Base-by-base conservation (phyloP, 768 basidiomycete genomes). In the Kwoniella sp. region DNA sequence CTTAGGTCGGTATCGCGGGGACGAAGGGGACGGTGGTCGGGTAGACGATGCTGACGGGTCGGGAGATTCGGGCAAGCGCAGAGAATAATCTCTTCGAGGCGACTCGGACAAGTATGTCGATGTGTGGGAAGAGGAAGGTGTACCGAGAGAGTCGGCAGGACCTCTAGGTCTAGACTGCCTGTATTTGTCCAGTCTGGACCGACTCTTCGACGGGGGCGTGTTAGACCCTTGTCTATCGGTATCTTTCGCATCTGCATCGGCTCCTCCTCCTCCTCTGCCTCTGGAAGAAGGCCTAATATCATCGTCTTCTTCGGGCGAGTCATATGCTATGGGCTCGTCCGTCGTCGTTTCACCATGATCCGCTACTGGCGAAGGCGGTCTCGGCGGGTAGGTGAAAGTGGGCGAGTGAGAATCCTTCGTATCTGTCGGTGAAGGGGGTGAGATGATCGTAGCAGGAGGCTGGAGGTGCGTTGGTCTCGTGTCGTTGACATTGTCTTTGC, bases 351-450 rank as follows among this genome's bases (percentile, higher is more conserved):
- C 13, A 45, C 5, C 20, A 29, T 26, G 9, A 23, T 41, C 17
- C 8, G 34, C 38, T 47, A n/a, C 45, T 2, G 30, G 60, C 1
- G 38, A 38, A 22, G 58, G 1, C 37, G 54, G 31, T 28, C 50
- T 25, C n/a, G 56, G 63, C 3, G 56, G 56, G 17, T 34, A 59
- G 8, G 56, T 31, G 29, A 70, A 66, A n/a, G 51, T 37, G 1
- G 60, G 48, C 22, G 68, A 37, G 30, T 65, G 65, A 8, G 20
- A 51, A 23, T 58, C 52, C 29, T 70, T 74, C 1, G 69, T 31
- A 38, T 77, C 75, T 15, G 67, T 67, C 34, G 75, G 75, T 12
- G 75, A 74, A 51, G 75, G 75, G 13, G 75, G 75, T 34, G 75
- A 77, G 25, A 77, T 56, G 13, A 74, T 73, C 25, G 73, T 77